Conservation (phyloP, 169 alveolate species). For the Cryptosporidium meleagridis region DNA sequence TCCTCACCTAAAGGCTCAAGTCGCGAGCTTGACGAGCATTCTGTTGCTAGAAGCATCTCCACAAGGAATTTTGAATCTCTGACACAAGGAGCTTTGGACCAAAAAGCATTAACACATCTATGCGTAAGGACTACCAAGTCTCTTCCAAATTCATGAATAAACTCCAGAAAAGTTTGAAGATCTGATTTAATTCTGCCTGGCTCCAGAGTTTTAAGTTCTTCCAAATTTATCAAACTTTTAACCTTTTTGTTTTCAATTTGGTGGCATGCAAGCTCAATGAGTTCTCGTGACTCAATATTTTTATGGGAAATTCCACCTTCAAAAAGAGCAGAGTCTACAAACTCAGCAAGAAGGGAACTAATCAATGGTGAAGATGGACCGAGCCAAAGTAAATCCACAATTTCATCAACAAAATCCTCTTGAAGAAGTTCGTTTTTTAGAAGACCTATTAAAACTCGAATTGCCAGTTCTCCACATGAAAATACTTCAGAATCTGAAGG, state of each 20-base stretch:
- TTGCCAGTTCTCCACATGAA: conserved; percentile 25
- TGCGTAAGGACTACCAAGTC: conserved; percentile 37
- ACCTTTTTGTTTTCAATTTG: conserved; percentile 14
- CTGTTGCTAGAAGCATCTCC: conserved; percentile 45
- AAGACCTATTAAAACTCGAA: not conserved
- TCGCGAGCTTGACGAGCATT: conserved; percentile 9
- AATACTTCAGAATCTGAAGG: conserved; percentile 6
- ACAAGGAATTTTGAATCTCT: conserved; percentile 60
- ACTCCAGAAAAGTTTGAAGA: conserved; percentile 54
- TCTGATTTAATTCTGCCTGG: conserved; percentile 43
- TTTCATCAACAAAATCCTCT: conserved; percentile 56
- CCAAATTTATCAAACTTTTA: conserved; percentile 19
- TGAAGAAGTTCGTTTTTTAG: conserved; percentile 22
- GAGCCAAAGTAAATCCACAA: conserved; percentile 61
- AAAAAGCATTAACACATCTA: conserved; percentile 68
- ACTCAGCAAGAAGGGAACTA: conserved; percentile 33
- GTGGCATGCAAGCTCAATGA: conserved; percentile 17
- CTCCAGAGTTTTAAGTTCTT: conserved; percentile 16
- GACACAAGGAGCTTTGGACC: conserved; percentile 68
- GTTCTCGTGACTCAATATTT: conserved; percentile 58
- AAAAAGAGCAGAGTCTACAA: conserved; percentile 51
- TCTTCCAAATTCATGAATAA: conserved; percentile 71
- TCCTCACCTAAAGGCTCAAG: conserved; percentile 22
- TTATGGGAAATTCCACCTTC: conserved; percentile 70
- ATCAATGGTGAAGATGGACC: conserved; percentile 5